Conservation (phyloP, 202 grass and related monocot genomes). For the Saccharum hybrid region DNA sequence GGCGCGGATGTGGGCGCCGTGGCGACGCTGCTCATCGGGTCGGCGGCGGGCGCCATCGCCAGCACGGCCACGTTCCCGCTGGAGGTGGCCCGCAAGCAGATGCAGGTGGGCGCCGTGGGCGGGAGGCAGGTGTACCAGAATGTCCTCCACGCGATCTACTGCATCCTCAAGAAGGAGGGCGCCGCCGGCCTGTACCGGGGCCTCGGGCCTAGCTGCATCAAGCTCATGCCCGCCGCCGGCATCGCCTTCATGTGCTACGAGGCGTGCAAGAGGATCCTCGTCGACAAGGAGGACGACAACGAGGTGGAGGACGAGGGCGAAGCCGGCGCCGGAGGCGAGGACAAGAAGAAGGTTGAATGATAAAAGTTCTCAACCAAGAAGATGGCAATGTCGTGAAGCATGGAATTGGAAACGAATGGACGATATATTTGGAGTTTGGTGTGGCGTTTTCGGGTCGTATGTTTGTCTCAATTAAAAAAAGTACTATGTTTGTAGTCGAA, state of each 20-base stretch:
- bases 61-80: slow-evolving; percentile 86
- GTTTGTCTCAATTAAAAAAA: background rate
- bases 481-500: no score
- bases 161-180: slow-evolving; percentile 75
- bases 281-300: slow-evolving; percentile 25
- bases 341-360: background rate
- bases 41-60: slow-evolving; percentile 71
- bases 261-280: slow-evolving; percentile 77
- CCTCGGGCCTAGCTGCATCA: slow-evolving; percentile 82
- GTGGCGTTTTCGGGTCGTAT: background rate
- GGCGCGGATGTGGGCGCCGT: slow-evolving; percentile 48
- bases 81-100: slow-evolving; percentile 85
- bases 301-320: no score
- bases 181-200: slow-evolving; percentile 70
- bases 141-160: slow-evolving; percentile 70
- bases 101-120: slow-evolving; percentile 79
- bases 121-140: slow-evolving; percentile 74
- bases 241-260: slow-evolving; percentile 98
- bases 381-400: background rate
- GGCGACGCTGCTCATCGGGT: slow-evolving; percentile 73
- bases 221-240: slow-evolving; percentile 85
- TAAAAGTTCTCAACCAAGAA: background rate
- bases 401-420: background rate
- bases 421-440: background rate
- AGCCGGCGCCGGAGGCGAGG: slow-evolving; percentile 8